These are phyloP conservation scores for Beta corolliflora DNA, from an alignment of 179 eudicot species.

Conservation along the genomic window DNA sequence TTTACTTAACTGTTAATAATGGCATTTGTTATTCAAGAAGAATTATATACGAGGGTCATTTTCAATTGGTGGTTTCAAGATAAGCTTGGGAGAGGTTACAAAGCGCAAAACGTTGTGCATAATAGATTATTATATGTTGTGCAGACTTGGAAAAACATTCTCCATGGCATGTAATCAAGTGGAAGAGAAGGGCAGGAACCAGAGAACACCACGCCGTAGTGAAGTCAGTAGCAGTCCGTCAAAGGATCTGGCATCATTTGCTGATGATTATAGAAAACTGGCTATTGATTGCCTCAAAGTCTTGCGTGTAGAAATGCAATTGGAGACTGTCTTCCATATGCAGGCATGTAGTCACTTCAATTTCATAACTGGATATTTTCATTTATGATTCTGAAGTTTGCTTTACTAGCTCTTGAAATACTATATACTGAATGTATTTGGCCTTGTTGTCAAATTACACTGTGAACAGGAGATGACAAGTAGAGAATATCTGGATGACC, in stretches of 20 bases:
- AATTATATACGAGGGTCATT: background rate
- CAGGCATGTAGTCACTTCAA: slow-evolving; percentile 57
- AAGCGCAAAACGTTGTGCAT: slow-evolving; percentile 18
- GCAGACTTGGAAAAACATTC: slow-evolving; percentile 83
- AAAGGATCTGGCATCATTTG: slow-evolving; percentile 82
- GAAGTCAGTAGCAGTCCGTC: slow-evolving; percentile 55
- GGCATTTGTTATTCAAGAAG: background rate
- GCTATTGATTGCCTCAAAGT: slow-evolving; percentile 98
- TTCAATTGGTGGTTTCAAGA: background rate
- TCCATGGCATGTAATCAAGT: slow-evolving; percentile 54
- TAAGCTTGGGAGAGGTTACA: background rate
- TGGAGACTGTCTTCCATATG: slow-evolving; percentile 95
- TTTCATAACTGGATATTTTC: background rate
- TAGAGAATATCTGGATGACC: slow-evolving; percentile 90
- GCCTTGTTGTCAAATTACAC: slow-evolving; percentile 25
- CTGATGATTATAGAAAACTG: slow-evolving; percentile 91
- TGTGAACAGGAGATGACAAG: slow-evolving; percentile 76
- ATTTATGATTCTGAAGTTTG: slow-evolving; percentile 4
- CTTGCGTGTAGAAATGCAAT: slow-evolving; percentile 93
- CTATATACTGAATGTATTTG: slow-evolving; percentile 3
- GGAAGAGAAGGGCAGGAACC: slow-evolving; percentile 50
- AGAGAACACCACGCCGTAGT: slow-evolving; percentile 52
- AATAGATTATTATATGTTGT: slow-evolving; percentile 26
- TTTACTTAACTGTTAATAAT: background rate
- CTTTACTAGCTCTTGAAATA: slow-evolving; percentile 9